Evolutionary conservation across 441 rosid genomes (phyloP).

Genomic region (Aquilaria agallochum): DNA sequence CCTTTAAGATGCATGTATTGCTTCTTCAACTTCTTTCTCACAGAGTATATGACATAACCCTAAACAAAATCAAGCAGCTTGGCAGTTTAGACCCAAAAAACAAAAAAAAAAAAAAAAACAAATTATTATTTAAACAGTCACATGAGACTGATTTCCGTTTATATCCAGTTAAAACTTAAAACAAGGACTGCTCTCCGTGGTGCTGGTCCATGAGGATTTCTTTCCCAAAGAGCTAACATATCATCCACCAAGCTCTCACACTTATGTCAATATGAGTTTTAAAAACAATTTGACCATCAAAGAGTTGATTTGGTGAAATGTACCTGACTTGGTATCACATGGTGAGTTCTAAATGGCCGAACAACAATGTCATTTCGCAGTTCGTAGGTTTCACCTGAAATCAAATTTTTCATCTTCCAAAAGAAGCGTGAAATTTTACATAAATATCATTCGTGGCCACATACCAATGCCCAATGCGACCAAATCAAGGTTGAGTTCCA

Average conservation of each 20-base stretch:
- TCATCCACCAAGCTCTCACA: no score
- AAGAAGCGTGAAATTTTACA: background rate
- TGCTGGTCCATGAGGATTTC: no score
- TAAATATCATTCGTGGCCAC: slow-evolving; percentile 11
- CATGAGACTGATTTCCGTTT: slow-evolving; percentile 1
- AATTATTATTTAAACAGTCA: background rate
- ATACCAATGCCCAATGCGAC: slow-evolving; percentile 80
- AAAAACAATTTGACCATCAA: background rate
- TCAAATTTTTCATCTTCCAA: slow-evolving; percentile 13
- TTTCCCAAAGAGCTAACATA: no score
- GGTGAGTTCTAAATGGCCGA: slow-evolving; percentile 79
- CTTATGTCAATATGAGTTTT: no score
- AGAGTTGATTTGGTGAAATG: slow-evolving; percentile 1
- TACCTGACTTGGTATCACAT: slow-evolving; percentile 94
- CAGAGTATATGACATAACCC: slow-evolving; percentile 89
- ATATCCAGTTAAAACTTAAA: slow-evolving; percentile 2
- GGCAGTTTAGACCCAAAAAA: slow-evolving; percentile 7
- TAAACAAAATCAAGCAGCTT: slow-evolving; percentile 23
- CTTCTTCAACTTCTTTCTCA: slow-evolving; percentile 87
- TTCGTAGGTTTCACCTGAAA: slow-evolving; percentile 90
- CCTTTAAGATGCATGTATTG: slow-evolving; percentile 87
- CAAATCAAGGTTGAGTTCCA: slow-evolving; percentile 70
- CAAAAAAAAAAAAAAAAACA: slow-evolving; percentile 9
- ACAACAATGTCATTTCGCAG: slow-evolving; percentile 79
- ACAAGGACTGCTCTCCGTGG: background rate